phyloP scores from a whole-genome alignment of 140 eudicot genomes.

The Bidens hawaiensis region DNA sequence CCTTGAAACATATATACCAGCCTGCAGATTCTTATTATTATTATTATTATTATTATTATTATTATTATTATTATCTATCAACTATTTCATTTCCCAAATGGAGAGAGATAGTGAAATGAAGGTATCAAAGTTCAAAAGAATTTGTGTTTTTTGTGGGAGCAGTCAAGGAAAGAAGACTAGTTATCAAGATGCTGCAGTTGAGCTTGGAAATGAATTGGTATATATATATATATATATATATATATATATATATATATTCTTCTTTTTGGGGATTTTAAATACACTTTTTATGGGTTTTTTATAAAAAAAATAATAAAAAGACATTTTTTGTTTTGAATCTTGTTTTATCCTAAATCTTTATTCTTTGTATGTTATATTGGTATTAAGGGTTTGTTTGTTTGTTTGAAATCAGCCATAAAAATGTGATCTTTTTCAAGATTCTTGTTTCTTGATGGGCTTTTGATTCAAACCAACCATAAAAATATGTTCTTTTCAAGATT shows the following conservation, averaged over 20 bases:
- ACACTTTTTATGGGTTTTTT: conserved; percentile 13
- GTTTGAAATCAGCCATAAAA: conserved; percentile 14
- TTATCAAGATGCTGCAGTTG: conserved; percentile 90
- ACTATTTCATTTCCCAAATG: conserved; percentile 24
- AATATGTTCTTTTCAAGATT: conserved; percentile 21
- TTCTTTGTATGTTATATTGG: too few species aligned
- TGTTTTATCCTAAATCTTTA: conserved; percentile 1
- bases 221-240: conserved; percentile 20
- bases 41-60: too few species aligned
- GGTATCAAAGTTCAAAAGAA: conserved; percentile 69
- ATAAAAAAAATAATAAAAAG: conserved; percentile 17
- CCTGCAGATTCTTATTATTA: conserved; percentile 19
- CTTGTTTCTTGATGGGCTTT: not conserved
- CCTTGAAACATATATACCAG: conserved; percentile 18
- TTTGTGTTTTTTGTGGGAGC: conserved; percentile 97
- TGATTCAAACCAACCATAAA: not conserved
- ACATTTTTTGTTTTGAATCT: conserved; percentile 13
- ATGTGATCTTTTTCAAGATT: conserved; percentile 16
- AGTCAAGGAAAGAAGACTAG: conserved; percentile 83
- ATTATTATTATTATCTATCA: too few species aligned
- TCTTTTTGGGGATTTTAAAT: not conserved
- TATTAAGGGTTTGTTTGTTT: too few species aligned
- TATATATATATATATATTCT: too few species aligned
- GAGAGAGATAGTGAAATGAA: conserved; percentile 53
- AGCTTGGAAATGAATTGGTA: conserved; percentile 81